Evolutionary conservation across 2,329 filamentous ascomycete species (phyloP), one percentile per base, ranked within the genome.

Genomic region (Cucurbitaria berberidis): DNA sequence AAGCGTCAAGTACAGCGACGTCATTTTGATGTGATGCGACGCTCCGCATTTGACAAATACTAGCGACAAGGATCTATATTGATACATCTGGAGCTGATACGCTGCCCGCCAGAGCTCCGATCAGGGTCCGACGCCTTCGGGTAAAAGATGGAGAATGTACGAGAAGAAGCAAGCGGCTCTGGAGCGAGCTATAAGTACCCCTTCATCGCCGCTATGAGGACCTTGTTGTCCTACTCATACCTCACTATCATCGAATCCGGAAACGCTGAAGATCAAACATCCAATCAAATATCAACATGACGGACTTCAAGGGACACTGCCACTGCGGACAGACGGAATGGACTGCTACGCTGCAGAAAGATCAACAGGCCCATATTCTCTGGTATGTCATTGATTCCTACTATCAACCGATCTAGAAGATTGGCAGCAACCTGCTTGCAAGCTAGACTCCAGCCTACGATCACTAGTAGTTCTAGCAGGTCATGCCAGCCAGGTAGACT

Each of bases 261-360:
- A 10, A 41, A 15, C 3, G 19, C 13, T 22, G 26, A 47, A 35
- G 39, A 11, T 3, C 3, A 29, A n/a, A 30, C 3, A 40, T 21
- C 45, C 44, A 52, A 57, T 48, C 38, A 54, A 39, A 39, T 22
- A 39, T 54, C 57, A 73, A 50, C 39, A 81, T 81, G 79, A 67
- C 77, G 32, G 75, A 71, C 42, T 80, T 78, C 67, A 69, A 76
- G 48, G 83, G 81, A 66, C 75, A 78, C 40, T 85, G 83, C 76
- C 81, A 84, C 66, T 85, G 83, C 68, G 81, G 82, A 64, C 73
- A 82, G 63, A 79, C 76, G 42, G 74, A 81, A 60, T 85, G 80
- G 80, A 76, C 78, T 38, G 81, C 78, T 45, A 80, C 77, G 53
- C 74, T 85, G 51, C 74, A 70, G 38, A 64, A 76, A 24, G 79